Evolutionary conservation across 306 rosid genomes (phyloP).

Genomic region (Fragaria ananassa): DNA sequence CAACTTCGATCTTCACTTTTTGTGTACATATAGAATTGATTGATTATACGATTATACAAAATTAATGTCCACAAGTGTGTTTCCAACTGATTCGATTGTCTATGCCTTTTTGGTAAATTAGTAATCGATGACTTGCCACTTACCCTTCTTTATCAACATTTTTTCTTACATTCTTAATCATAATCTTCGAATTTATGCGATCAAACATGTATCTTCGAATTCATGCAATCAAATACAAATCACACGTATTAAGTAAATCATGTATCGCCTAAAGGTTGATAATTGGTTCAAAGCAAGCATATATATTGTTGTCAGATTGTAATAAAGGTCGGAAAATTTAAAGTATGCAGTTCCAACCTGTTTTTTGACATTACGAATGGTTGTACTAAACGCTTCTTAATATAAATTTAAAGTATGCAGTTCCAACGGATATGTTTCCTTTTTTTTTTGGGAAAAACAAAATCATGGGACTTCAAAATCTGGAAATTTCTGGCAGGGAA

Average conservation of each 20-base stretch:
- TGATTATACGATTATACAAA: not conserved
- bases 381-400: too few species aligned
- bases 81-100: not conserved
- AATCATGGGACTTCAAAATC: not conserved
- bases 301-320: not conserved
- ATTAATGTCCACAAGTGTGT: not conserved
- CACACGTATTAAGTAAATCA: not conserved
- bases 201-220: not conserved
- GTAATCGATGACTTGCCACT: not conserved
- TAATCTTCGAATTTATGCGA: not conserved
- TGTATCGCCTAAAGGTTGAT: not conserved
- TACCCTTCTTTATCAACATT: not conserved
- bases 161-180: not conserved
- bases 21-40: constrained; percentile 13
- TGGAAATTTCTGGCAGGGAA: not conserved
- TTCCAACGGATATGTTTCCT: not conserved
- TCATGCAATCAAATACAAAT: not conserved
- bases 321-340: too few species aligned
- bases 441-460: not conserved
- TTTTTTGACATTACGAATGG: too few species aligned
- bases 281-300: not conserved
- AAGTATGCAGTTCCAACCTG: not conserved
- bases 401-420: not conserved
- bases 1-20: not conserved
- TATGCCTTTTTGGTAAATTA: not conserved